Evolutionary conservation across 495 filamentous ascomycete genomes (phyloP).

Genomic region (Clavariopsis aquatica): DNA sequence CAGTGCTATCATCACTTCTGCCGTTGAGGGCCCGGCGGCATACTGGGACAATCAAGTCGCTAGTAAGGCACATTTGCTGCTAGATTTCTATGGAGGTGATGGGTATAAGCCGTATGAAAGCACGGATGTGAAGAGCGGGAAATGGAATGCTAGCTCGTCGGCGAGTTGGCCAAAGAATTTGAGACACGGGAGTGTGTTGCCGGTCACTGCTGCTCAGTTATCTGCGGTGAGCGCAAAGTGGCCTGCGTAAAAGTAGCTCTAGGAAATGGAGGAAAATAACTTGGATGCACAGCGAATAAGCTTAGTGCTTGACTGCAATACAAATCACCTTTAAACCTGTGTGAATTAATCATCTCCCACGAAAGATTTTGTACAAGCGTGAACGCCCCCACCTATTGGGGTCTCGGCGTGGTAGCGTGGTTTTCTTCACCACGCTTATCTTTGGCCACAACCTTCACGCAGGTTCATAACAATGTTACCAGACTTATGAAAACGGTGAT

Average conservation of each 20-base stretch:
- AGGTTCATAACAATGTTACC: too few species aligned
- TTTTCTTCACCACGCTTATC: too few species aligned
- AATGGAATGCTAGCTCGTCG: slow-evolving; percentile 49
- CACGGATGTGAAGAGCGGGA: slow-evolving; percentile 47
- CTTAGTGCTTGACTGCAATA: too few species aligned
- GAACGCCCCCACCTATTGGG: too few species aligned
- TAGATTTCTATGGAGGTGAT: slow-evolving; percentile 56
- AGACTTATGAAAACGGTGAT: too few species aligned
- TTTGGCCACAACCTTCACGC: too few species aligned
- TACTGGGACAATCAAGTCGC: slow-evolving; percentile 51
- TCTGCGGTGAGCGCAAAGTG: not conserved
- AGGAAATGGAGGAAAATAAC: too few species aligned
- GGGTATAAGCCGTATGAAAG: slow-evolving; percentile 55
- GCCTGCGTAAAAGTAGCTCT: not conserved
- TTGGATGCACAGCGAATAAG: too few species aligned
- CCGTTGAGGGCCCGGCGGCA: slow-evolving; percentile 54
- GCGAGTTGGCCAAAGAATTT: slow-evolving; percentile 49
- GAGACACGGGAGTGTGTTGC: slow-evolving; percentile 54
- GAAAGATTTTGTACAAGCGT: too few species aligned
- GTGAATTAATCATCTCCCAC: too few species aligned
- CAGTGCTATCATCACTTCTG: slow-evolving; percentile 47
- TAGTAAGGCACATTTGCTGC: slow-evolving; percentile 50
- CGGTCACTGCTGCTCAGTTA: slow-evolving; percentile 42
- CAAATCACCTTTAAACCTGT: too few species aligned
- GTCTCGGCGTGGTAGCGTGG: too few species aligned